Conservation (phyloP, 164 flowering plant genomes). For the Berberis vulgaris region DNA sequence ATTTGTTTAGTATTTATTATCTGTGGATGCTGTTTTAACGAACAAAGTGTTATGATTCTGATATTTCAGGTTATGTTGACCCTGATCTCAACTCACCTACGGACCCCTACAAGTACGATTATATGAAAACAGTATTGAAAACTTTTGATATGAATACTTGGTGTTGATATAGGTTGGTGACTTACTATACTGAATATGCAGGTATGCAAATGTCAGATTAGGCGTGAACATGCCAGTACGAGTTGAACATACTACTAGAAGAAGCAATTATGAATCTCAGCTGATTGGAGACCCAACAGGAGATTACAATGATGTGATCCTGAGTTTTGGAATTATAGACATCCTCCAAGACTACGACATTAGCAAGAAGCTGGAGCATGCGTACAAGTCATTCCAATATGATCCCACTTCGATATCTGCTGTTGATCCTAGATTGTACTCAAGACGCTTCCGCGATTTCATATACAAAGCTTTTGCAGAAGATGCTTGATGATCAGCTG, state of each 20-base stretch:
- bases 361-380: conserved; percentile 82
- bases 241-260: conserved; percentile 60
- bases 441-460: conserved; percentile 66
- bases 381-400: conserved; percentile 72
- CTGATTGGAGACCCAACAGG: conserved; percentile 21
- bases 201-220: conserved; percentile 60
- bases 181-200: conserved; percentile 10
- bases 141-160: background rate
- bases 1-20: background rate
- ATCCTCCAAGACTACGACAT: conserved; percentile 84
- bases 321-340: conserved; percentile 76
- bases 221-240: conserved; percentile 88
- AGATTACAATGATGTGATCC: conserved; percentile 53
- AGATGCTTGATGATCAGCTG: conserved; percentile 32
- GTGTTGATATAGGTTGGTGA: background rate
- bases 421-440: conserved; percentile 84
- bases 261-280: conserved; percentile 42
- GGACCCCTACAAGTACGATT: conserved; percentile 44
- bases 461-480: conserved; percentile 54
- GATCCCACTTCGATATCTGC: conserved; percentile 78
- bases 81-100: conserved; percentile 40
- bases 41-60: conserved; percentile 1
- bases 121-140: background rate
- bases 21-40: background rate
- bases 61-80: conserved; percentile 31